phyloP scores from a whole-genome alignment of 2,329 filamentous ascomycete genomes.

The Botryotinia globosa region DNA sequence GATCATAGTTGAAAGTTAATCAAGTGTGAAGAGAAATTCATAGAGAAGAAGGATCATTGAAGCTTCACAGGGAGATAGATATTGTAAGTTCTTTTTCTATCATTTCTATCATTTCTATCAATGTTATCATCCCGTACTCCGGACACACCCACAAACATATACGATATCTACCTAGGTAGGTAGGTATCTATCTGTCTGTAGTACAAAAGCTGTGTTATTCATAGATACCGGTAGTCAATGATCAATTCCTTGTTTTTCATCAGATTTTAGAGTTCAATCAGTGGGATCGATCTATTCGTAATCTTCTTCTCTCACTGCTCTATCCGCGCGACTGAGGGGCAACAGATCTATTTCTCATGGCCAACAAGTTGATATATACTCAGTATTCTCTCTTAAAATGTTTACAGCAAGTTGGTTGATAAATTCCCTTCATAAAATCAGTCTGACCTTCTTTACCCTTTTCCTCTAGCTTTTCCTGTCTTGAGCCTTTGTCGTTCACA shows the following conservation, averaged over 20 bases:
- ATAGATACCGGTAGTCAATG: neutral
- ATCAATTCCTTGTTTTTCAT: neutral
- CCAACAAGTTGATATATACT: neutral
- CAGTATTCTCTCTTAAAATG: neutral
- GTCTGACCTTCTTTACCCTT: neutral
- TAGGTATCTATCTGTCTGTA: no score
- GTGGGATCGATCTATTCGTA: neutral
- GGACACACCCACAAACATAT: neutral
- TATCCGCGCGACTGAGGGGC: neutral
- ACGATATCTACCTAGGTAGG: no score
- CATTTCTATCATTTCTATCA: neutral
- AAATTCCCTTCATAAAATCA: neutral
- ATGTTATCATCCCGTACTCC: neutral
- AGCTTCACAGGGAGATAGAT: neutral
- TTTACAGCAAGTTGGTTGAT: neutral
- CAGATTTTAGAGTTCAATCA: neutral
- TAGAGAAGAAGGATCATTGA: neutral
- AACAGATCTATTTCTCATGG: neutral
- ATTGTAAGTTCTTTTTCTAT: neutral
- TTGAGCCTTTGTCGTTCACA: neutral
- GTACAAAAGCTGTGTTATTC: neutral
- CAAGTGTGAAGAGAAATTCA: neutral
- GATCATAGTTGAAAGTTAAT: neutral
- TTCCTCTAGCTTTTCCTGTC: slow-evolving; percentile 12
- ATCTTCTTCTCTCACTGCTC: neutral